These are phyloP conservation scores for Trichoderma citrinoviride DNA, from an alignment of 2,329 filamentous ascomycete species.

Conservation along the genomic window DNA sequence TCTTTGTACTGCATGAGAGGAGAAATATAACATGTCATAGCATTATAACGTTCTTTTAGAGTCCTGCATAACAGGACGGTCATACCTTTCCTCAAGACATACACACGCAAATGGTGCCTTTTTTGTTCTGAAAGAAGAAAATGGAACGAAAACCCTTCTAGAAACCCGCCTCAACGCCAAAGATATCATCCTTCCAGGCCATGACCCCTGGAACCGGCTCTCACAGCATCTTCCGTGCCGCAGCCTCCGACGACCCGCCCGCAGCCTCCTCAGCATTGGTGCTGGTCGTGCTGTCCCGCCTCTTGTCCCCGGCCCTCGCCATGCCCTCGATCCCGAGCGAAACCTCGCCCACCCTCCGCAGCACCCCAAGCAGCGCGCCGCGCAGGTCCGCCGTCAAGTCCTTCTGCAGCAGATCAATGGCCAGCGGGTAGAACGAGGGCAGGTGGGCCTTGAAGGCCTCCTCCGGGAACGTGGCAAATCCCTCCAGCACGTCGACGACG, in stretches of 20 bases:
- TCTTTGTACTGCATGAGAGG: neutral
- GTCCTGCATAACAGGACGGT: neutral
- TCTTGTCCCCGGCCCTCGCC: constrained; percentile 34
- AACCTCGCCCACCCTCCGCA: constrained; percentile 81
- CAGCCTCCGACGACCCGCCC: constrained; percentile 34
- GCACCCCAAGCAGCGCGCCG: constrained; percentile 69
- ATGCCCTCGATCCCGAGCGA: constrained; percentile 57
- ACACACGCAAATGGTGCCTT: constrained; percentile 15
- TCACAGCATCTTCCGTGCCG: constrained; percentile 38
- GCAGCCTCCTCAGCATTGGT: constrained; percentile 31
- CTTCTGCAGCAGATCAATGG: constrained; percentile 76
- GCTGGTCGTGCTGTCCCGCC: constrained; percentile 44
- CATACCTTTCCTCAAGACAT: constrained; percentile 3
- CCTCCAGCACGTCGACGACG: constrained; percentile 93
- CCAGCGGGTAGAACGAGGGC: constrained; percentile 79
- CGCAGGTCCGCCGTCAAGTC: constrained; percentile 81
- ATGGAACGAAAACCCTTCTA: constrained; percentile 26
- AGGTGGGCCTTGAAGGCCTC: constrained; percentile 79
- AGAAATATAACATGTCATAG: neutral
- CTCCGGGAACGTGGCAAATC: constrained; percentile 79
- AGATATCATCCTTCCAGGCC: constrained; percentile 21
- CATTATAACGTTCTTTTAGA: constrained; percentile 1
- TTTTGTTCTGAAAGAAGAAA: neutral
- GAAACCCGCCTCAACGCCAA: constrained; percentile 34
- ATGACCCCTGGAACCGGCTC: neutral